Conservation (phyloP, 2,329 filamentous ascomycete species). For the Xylariaceae sp. region DNA sequence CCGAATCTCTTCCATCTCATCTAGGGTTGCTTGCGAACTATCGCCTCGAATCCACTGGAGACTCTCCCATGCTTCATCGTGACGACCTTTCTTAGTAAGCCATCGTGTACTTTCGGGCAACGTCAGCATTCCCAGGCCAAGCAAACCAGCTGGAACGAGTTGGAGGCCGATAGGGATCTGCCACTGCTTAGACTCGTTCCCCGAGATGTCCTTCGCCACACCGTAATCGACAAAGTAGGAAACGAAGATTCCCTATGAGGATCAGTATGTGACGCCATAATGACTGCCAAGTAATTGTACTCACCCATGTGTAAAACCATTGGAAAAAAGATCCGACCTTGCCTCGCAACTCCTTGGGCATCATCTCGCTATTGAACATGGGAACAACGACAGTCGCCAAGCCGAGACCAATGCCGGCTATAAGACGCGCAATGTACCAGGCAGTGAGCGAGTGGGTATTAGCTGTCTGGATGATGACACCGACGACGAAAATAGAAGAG, state of each 20-base stretch:
- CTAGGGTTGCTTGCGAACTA: conserved; percentile 30
- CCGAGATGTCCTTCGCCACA: conserved; percentile 31
- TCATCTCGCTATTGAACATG: conserved; percentile 39
- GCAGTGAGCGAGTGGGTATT: conserved; percentile 36
- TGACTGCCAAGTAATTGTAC: not conserved
- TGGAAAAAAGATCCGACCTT: conserved; percentile 49
- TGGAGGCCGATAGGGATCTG: conserved; percentile 53
- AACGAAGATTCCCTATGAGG: conserved; percentile 39
- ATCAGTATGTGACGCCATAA: not conserved
- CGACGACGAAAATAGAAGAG: conserved; percentile 40
- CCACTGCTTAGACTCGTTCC: conserved; percentile 43
- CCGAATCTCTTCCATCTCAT: conserved; percentile 49
- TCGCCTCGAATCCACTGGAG: conserved; percentile 49
- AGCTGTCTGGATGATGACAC: conserved; percentile 40
- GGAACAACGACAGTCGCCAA: conserved; percentile 35
- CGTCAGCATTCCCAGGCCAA: conserved; percentile 45
- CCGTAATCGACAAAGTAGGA: conserved; percentile 54
- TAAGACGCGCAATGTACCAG: conserved; percentile 31
- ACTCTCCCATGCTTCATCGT: conserved; percentile 43
- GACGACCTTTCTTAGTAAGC: conserved; percentile 43
- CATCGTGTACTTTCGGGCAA: conserved; percentile 48
- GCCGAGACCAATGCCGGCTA: conserved; percentile 31
- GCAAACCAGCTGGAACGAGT: conserved; percentile 42
- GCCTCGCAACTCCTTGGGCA: conserved; percentile 41
- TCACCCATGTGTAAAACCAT: conserved; percentile 39